Evolutionary conservation across 2,329 filamentous ascomycete species (phyloP).

Genomic region (Penicillium sp.): DNA sequence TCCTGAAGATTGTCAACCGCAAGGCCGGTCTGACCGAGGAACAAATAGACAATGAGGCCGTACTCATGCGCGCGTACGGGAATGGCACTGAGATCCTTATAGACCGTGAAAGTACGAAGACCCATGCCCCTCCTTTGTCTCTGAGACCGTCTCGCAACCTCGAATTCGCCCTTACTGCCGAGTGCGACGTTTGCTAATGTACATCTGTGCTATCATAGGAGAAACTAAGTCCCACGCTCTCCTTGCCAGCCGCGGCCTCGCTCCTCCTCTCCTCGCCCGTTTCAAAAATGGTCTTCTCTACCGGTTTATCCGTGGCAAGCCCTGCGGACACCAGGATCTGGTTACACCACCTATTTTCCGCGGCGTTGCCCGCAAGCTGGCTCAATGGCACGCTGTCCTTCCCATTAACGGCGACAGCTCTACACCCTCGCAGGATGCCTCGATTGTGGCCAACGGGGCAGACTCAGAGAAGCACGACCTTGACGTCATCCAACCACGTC

Average conservation of each 20-base stretch:
- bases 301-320: constrained; percentile 76
- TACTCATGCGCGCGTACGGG: constrained; percentile 89
- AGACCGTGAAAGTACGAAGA: constrained; percentile 76
- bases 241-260: constrained; percentile 75
- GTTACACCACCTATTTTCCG: constrained; percentile 70
- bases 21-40: constrained; percentile 65
- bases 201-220: constrained; percentile 41
- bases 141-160: constrained; percentile 1
- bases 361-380: constrained; percentile 77
- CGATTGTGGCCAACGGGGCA: constrained; percentile 11
- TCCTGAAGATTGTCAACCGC: constrained; percentile 49
- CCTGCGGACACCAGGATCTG: constrained; percentile 76
- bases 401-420: constrained; percentile 50
- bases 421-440: constrained; percentile 14
- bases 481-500: constrained; percentile 35
- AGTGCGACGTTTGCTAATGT: constrained; percentile 35
- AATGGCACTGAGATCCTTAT: constrained; percentile 92
- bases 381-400: constrained; percentile 82
- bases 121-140: constrained; percentile 4
- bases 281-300: constrained; percentile 97
- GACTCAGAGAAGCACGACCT: constrained; percentile 11
- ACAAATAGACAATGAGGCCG: constrained; percentile 74
- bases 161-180: constrained; percentile 21
- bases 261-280: constrained; percentile 79
- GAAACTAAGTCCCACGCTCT: constrained; percentile 71